Evolutionary conservation across 257 asterid species (phyloP).

Genomic region (Nicotiana tabacum): DNA sequence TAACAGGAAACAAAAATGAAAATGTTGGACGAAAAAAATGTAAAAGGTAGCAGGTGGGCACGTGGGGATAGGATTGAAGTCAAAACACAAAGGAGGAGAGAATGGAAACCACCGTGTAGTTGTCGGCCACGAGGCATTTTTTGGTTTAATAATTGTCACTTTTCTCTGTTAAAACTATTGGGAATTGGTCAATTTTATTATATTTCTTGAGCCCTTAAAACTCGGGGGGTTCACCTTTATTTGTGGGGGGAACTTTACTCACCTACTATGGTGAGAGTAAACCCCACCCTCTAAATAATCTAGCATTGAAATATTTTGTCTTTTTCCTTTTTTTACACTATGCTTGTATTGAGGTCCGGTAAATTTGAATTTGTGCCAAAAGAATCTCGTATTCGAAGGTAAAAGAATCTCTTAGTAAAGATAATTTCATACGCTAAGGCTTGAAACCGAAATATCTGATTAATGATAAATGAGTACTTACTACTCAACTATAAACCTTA

Average conservation of each 20-base stretch:
- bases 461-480: too few relatives aligned
- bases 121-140: conserved; percentile 2
- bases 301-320: not conserved
- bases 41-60: not conserved
- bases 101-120: not conserved
- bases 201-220: conserved; percentile 13
- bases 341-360: not conserved
- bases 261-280: not conserved
- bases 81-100: not conserved
- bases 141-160: not conserved
- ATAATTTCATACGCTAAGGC: too few relatives aligned
- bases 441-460: too few relatives aligned
- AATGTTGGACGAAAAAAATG: not conserved
- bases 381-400: too few relatives aligned
- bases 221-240: not conserved
- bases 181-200: not conserved
- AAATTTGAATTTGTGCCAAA: not conserved
- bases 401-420: too few relatives aligned
- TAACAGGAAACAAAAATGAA: not conserved
- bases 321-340: not conserved
- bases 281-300: not conserved
- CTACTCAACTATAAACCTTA: too few relatives aligned
- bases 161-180: not conserved
- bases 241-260: not conserved
- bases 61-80: not conserved